Conservation (phyloP, 257 asterid genomes). For the Plectranthus barbatus region DNA sequence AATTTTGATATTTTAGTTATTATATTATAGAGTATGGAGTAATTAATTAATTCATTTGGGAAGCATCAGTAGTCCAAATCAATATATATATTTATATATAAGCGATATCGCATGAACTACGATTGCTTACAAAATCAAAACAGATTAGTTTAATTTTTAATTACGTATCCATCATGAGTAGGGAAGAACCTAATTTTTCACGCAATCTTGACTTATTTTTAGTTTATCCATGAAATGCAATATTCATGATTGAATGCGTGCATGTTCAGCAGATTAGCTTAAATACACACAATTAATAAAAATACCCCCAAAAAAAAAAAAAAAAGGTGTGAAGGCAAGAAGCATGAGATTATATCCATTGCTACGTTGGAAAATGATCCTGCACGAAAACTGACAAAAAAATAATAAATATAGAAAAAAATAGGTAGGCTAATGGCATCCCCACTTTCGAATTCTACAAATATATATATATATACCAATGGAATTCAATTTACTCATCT, state of each 20-base stretch:
- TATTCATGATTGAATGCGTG: not conserved
- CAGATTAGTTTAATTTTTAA: too few species aligned
- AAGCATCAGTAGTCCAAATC: too few species aligned
- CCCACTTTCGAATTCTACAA: not conserved
- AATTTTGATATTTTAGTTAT: too few species aligned
- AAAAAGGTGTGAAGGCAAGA: not conserved
- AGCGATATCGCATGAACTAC: not conserved
- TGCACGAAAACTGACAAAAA: too few species aligned
- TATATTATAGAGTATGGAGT: too few species aligned
- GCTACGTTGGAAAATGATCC: not conserved
- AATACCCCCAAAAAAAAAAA: not conserved
- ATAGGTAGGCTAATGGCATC: too few species aligned
- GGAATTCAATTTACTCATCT: slow-evolving; percentile 3
- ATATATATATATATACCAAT: not conserved
- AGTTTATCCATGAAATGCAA: not conserved
- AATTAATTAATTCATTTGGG: too few species aligned
- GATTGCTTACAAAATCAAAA: not conserved
- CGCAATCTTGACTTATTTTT: not conserved
- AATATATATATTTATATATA: too few species aligned
- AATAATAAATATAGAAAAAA: too few species aligned
- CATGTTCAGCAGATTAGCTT: not conserved
- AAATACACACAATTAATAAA: too few species aligned
- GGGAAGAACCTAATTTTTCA: not conserved
- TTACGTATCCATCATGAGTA: not conserved
- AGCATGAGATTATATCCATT: not conserved